phyloP scores from a whole-genome alignment of 805 yeast genomes.

The Saccharomycopsis oosterbeekiorum region DNA sequence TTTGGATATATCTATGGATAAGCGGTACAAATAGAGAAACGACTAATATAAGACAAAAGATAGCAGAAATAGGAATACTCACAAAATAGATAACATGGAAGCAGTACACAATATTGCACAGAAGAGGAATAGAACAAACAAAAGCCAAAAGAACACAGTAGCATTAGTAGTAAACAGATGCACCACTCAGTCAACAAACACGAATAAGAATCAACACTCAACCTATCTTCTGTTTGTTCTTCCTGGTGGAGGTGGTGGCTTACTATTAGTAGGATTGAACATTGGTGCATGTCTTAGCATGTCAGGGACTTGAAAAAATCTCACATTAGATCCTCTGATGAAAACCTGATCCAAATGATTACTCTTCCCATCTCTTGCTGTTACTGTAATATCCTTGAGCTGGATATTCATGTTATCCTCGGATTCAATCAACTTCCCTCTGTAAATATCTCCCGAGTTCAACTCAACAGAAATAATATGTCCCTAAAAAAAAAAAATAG shows the following conservation, averaged over 20 bases:
- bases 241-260: conserved; percentile 64
- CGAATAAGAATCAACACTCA: background rate
- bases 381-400: conserved; percentile 68
- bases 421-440: conserved; percentile 78
- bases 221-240: conserved; percentile 35
- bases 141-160: too few species aligned
- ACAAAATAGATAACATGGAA: too few species aligned
- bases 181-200: conserved; percentile 1
- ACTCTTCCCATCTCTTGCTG: conserved; percentile 66
- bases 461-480: conserved; percentile 78
- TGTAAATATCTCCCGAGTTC: conserved; percentile 73
- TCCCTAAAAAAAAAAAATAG: conserved; percentile 35
- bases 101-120: too few species aligned
- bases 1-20: too few species aligned
- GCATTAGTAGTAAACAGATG: too few species aligned
- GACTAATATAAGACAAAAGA: too few species aligned
- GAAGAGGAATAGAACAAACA: too few species aligned
- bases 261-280: conserved; percentile 47
- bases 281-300: conserved; percentile 82
- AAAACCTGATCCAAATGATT: conserved; percentile 76
- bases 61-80: too few species aligned
- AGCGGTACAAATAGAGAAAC: too few species aligned
- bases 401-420: conserved; percentile 96
- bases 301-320: conserved; percentile 82
- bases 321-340: conserved; percentile 83